Percentiles rank a stretch among this genome's conserved stretches.
Conservation (phyloP, 2,329 filamentous ascomycete species). For the Ilyonectria robusta region DNA sequence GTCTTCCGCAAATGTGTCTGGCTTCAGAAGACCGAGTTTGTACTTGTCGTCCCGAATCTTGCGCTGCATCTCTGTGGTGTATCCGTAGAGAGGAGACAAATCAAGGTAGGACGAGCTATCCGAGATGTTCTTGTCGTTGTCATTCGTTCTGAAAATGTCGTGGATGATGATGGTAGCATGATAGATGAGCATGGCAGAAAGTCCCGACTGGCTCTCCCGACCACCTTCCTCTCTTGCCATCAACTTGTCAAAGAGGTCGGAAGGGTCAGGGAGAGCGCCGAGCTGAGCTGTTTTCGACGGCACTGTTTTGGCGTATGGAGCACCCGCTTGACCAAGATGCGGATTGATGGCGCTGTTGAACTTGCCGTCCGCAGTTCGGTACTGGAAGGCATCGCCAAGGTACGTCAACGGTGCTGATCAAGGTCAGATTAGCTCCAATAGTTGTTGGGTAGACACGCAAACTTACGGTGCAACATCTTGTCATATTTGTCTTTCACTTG, state of each 20-base stretch:
- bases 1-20: slow-evolving; percentile 77
- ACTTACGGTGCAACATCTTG: slow-evolving; percentile 36
- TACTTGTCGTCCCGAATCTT: slow-evolving; percentile 51
- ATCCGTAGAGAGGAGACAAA: slow-evolving; percentile 60
- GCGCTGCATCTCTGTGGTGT: slow-evolving; percentile 51
- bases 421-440: no score
- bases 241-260: slow-evolving; percentile 50
- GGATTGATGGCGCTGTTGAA: slow-evolving; percentile 48
- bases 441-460: no score
- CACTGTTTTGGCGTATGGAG: slow-evolving; percentile 50
- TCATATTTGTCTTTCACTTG: slow-evolving; percentile 41
- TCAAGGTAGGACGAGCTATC: slow-evolving; percentile 63
- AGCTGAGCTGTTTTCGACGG: slow-evolving; percentile 42
- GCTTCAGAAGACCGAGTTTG: slow-evolving; percentile 57
- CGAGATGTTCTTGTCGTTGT: slow-evolving; percentile 47
- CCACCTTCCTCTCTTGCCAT: slow-evolving; percentile 45
- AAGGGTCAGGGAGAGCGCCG: slow-evolving; percentile 48
- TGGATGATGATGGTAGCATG: slow-evolving; percentile 67
- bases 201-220: slow-evolving; percentile 56
- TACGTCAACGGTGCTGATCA: slow-evolving; percentile 35
- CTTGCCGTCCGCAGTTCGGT: slow-evolving; percentile 48
- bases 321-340: slow-evolving; percentile 49
- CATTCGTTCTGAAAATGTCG: slow-evolving; percentile 60
- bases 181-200: slow-evolving; percentile 64
- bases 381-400: slow-evolving; percentile 44